Conservation (phyloP, 2,329 filamentous ascomycete species). For the Plectosphaerella cucumerina region DNA sequence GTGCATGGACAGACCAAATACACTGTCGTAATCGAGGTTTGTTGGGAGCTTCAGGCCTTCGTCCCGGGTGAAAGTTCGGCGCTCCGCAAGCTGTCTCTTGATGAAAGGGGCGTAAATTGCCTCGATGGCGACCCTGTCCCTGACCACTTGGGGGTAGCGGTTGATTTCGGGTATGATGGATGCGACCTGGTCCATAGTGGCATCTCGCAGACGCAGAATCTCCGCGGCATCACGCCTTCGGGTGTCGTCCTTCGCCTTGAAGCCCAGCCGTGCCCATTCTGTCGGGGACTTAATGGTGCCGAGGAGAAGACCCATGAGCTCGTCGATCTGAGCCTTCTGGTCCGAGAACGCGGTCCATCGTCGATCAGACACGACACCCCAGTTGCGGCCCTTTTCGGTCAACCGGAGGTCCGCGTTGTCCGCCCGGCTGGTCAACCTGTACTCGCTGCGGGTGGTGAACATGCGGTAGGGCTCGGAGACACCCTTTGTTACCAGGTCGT, state of each 20-base stretch:
- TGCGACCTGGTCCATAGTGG: constrained; percentile 54
- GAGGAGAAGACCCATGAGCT: constrained; percentile 59
- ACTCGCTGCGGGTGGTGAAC: constrained; percentile 96
- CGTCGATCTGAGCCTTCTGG: constrained; percentile 62
- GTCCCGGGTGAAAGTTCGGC: constrained; percentile 67
- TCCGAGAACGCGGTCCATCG: constrained; percentile 71
- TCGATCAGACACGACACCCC: constrained; percentile 72
- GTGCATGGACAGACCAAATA: constrained; percentile 73
- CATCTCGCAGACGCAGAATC: constrained; percentile 64
- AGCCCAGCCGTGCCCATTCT: constrained; percentile 67
- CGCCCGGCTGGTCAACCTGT: constrained; percentile 84
- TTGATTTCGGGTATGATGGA: constrained; percentile 52
- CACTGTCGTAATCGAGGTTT: constrained; percentile 69
- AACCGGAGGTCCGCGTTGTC: constrained; percentile 92
- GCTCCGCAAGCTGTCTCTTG: constrained; percentile 62
- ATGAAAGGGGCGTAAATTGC: constrained; percentile 86
- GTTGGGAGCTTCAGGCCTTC: constrained; percentile 69
- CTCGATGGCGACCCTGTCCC: constrained; percentile 72
- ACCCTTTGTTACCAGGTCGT: constrained; percentile 94
- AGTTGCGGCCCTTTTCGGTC: constrained; percentile 70
- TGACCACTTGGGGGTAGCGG: constrained; percentile 54
- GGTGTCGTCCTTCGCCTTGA: constrained; percentile 63
- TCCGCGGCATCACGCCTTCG: constrained; percentile 71
- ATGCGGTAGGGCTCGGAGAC: constrained; percentile 97
- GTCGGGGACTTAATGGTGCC: constrained; percentile 53